Conservation (phyloP, 1,139 yeast species). For the Taphrina betulina region DNA sequence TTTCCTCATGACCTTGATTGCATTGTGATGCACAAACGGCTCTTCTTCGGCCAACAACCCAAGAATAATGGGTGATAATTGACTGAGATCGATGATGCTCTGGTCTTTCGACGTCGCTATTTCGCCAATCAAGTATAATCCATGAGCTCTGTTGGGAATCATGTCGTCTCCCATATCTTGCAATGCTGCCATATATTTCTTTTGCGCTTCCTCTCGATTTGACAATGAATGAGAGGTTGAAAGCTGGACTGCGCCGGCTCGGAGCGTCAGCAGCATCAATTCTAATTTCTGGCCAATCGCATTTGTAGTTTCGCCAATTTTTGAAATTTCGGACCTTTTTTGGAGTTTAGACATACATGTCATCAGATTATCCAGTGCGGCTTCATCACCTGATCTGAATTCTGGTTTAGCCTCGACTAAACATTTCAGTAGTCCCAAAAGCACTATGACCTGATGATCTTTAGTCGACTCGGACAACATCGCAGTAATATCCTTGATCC, state of each 20-base stretch:
- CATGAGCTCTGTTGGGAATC: conserved; percentile 85
- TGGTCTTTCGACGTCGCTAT: conserved; percentile 48
- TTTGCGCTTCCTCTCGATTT: conserved; percentile 45
- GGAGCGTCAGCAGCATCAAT: not conserved
- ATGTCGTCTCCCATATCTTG: conserved; percentile 62
- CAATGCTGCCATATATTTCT: conserved; percentile 40
- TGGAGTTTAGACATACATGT: too few species aligned
- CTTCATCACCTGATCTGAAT: too few species aligned
- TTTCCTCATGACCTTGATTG: conserved; percentile 63
- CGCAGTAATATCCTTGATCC: not conserved
- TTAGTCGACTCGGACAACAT: too few species aligned
- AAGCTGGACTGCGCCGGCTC: too few species aligned
- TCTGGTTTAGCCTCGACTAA: too few species aligned
- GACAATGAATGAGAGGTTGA: not conserved
- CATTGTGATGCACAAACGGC: conserved; percentile 80
- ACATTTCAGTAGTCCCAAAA: too few species aligned
- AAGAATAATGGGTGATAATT: conserved; percentile 62
- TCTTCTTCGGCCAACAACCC: conserved; percentile 72
- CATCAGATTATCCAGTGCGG: too few species aligned
- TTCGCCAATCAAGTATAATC: conserved; percentile 63
- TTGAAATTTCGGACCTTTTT: too few species aligned
- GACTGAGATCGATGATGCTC: conserved; percentile 53
- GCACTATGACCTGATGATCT: too few species aligned
- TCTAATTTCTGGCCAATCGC: not conserved
- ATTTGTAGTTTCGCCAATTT: not conserved